Evolutionary conservation across 305 asterid species (phyloP), one percentile per base, ranked within the genome.

Genomic region (Fraxinus xanthoxyloides): DNA sequence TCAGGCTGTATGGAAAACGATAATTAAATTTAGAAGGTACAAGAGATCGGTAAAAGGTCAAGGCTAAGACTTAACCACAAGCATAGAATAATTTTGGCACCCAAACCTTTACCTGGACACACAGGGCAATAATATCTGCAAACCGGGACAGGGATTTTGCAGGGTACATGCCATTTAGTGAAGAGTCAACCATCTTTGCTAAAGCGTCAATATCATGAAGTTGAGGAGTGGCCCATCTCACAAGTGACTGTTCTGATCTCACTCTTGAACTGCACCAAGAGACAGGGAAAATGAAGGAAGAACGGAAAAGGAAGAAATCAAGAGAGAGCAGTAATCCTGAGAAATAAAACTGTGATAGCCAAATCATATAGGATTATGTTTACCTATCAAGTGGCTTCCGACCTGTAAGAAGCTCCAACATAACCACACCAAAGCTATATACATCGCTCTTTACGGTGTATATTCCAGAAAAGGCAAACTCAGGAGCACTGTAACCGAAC

Each of bases 381-480:
- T 88, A 96, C 99, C 98, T 96, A 79, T 96, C 99, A 74, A 96
- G 97, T 34, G 99, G 99, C 87, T 97, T 95, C 79, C 99, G 93
- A 70, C 99, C 99, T 8, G 98, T 97, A 83, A 96, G 89, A 85
- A 96, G 93, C 91, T 94, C 99, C 82, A 96, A 87, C 99, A 94
- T 94, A 80, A 94, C 99, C 81, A 93, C 98, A 15, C 99, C 99
- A 75, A 96, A 93, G 84, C 98, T 96, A 88, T 96, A 93, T 46
- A 94, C 98, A 24, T 96, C 99, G 67, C 98, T 96, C 86, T 94
- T 96, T 61, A 94, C 92, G 9, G 98, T 96, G 90, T 94, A 96
- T 80, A 94, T 87, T 48, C 99, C 99, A 43, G 99, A 94, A 83
- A 96, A 87, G 84, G 95, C 97, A 83, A 94, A 94, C 83, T 96